Base-by-base conservation (phyloP, 1,284 basidiomycete genomes). In the Fomitopsis betulina region DNA sequence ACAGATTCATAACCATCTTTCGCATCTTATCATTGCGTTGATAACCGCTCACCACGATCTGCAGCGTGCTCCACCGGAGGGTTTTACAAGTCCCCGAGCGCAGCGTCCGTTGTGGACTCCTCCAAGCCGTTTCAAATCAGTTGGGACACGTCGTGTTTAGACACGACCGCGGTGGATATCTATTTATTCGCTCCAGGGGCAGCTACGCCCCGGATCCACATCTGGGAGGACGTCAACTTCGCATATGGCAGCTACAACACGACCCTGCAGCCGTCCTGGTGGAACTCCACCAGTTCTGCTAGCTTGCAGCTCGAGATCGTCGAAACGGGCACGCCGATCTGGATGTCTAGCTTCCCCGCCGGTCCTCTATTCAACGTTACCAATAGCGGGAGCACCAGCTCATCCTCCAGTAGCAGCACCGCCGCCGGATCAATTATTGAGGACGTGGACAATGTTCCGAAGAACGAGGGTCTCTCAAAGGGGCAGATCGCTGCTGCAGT, bases 401-500 rank as follows among this genome's bases (percentile, higher is more conserved):
- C 75, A 6, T 67, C 70, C 19, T 77, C 80, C 1, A 73, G 80
- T 55, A 77, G 76, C 38, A 60, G 72, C 56, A 27, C 35, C 15
- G 40, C 63, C 4, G 62, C 60, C 27, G 65, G 60, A 8, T 64
- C 60, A 2, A 62, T 68, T 35, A 5, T 27, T 1, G 58, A 68
- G 47, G 53, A 66, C 23, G 72, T 76, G 47, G 72, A 77, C 54
- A 76, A 73, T 59, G 71, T 76, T 5, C 63, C 66, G 0, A 70
- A 75, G 25, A 69, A 73, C 0, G 45, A 23, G n/a, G 71, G 77
- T 2, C 66, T 80, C 25, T 74, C 81, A 25, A 82, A 78, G 61
- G 93, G 91, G 25, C 84, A 82, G 56, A 81, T 87, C 38, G 93
- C 92, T 1, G 94, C 88, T 1, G 93, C 88, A 10, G 80, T 93